Percentiles rank a stretch among this genome's conserved stretches.
Evolutionary conservation across 73 alveolate species (phyloP).

Genomic region (Paramecium pentaurelia): DNA sequence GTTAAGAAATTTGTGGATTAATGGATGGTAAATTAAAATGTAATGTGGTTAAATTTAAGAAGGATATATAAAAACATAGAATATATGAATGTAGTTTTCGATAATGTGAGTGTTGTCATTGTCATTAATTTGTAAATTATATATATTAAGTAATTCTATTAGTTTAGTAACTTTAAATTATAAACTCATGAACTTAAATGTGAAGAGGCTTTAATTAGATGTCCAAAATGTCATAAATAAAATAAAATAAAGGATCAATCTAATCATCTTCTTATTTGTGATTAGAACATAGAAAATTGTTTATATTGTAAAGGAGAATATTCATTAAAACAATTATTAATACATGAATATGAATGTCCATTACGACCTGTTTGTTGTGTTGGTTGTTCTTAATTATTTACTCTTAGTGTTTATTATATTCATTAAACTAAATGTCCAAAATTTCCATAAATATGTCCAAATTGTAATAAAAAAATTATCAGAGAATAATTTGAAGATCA

Average conservation of each 20-base stretch:
- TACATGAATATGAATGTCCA: neutral
- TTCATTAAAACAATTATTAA: neutral
- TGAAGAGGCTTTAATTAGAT: neutral
- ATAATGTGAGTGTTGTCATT: slow-evolving; percentile 8
- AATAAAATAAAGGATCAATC: neutral
- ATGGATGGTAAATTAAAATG: neutral
- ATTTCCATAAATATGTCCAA: slow-evolving; percentile 9
- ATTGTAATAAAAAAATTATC: neutral
- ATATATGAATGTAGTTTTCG: neutral
- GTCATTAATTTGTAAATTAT: neutral
- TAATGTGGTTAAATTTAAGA: neutral
- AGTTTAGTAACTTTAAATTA: neutral
- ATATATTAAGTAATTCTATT: neutral
- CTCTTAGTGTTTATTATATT: neutral
- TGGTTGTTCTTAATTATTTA: neutral
- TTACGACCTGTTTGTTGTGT: neutral
- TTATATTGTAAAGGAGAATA: neutral
- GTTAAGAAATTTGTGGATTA: neutral
- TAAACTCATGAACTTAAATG: neutral
- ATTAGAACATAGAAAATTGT: neutral
- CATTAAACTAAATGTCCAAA: slow-evolving; percentile 4
- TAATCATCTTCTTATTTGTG: neutral
- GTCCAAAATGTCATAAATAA: neutral
- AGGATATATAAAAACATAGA: neutral
- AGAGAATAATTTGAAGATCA: neutral